phyloP scores from a whole-genome alignment of 371 early-diverging fungal species.

The Basidiobolus meristosporus region DNA sequence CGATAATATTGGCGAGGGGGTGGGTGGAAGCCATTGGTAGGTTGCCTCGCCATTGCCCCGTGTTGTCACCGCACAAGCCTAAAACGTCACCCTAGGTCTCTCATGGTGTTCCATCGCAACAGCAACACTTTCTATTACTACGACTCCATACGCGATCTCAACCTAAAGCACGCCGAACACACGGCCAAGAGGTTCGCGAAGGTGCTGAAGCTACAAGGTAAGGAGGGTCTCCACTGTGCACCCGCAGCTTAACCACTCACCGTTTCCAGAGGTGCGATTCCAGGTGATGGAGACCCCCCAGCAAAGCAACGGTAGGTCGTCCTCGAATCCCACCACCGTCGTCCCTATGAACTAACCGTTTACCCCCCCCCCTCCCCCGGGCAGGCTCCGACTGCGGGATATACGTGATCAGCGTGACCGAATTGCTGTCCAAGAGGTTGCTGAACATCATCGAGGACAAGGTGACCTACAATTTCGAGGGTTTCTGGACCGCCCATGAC shows the following conservation, averaged over 20 bases:
- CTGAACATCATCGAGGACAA: no score
- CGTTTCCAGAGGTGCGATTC: not conserved
- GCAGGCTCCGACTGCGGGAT: not conserved
- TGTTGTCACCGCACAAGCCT: no score
- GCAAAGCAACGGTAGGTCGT: not conserved
- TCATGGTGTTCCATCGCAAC: not conserved
- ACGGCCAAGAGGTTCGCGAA: not conserved
- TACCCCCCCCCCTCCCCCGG: not conserved
- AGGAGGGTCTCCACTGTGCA: not conserved
- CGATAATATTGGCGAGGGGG: not conserved
- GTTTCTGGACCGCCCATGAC: no score
- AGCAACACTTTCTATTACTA: not conserved
- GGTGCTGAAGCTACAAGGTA: not conserved
- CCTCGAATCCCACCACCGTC: no score
- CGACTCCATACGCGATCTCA: not conserved
- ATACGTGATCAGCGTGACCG: not conserved
- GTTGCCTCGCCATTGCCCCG: not conserved
- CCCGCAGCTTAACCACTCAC: not conserved
- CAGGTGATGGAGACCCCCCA: not conserved
- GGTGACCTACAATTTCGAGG: no score
- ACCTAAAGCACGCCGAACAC: not conserved
- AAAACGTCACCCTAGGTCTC: not conserved
- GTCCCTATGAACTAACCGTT: no score
- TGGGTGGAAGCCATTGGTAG: constrained; percentile 1
- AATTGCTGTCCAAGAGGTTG: not conserved